Base-by-base conservation (phyloP, 2,329 filamentous ascomycete genomes). In the Hymenoscyphus scutula region DNA sequence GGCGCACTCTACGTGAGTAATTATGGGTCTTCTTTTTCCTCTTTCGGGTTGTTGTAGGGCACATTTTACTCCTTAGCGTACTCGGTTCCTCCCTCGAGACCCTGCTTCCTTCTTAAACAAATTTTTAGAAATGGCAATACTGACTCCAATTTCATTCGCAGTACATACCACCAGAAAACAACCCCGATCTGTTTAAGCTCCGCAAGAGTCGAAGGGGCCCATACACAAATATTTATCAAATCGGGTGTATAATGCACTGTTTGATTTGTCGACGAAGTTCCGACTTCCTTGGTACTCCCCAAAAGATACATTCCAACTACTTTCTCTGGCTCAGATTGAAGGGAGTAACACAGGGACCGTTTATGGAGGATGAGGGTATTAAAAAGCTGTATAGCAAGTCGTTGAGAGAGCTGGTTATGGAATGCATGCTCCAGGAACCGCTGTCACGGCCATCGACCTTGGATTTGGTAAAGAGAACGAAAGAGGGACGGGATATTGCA, bases 351-450 rank as follows among this genome's bases (percentile, higher is more conserved):
- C 27, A 27, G 23, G 51, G 51, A 23, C 15, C 13, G 19, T 17
- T 11, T 37, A 41, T 48, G 15, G 41, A 3, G n/a, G 13, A 25
- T 13, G 27, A 48, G 13, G 38, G 41, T 6, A 19, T 32, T 11
- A 17, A 23, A 13, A 27, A 23, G 27, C 19, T n/a, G 17, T 56
- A 61, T 29, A 48, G 53, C 11, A 25, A 48, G 17, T 15, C 8
- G 19, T 34, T 61, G 53, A 29, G 37, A 30, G 53, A 61, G 15
- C 29, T 61, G 53, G 53, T 61, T 2, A 61, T 61, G 34, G 41
- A 25, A 8, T 61, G 59, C 38, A 34, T 61, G 37, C 25, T 56
- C 34, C 34, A 23, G 23, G 59, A 61, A 27, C 53, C 53, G 3
- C n/a, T 45, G 17, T 5, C 5, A 17, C 17, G 38, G 38, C 38